phyloP scores from a whole-genome alignment of 179 eudicot species.

The Monotropa hypopitys region DNA sequence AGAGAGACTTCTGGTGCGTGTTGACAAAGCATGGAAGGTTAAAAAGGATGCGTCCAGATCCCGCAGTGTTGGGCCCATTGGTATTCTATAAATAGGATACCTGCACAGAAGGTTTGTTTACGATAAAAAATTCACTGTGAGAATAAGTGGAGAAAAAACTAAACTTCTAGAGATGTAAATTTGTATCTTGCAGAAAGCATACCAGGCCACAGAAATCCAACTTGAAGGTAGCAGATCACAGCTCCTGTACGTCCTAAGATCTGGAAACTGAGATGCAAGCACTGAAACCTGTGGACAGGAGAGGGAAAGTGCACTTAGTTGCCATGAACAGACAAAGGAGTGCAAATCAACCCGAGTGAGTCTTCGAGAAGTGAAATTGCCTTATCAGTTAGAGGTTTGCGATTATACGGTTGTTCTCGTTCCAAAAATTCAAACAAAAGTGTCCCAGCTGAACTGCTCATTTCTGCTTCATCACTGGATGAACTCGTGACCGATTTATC shows the following conservation, averaged over 20 bases:
- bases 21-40: constrained; percentile 73
- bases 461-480: constrained; percentile 52
- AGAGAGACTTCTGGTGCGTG: constrained; percentile 30
- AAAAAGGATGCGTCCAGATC: constrained; percentile 80
- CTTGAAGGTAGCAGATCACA: constrained; percentile 69
- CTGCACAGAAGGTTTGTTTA: constrained; percentile 21
- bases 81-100: constrained; percentile 96
- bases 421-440: constrained; percentile 61
- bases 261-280: constrained; percentile 51
- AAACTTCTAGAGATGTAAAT: constrained; percentile 2
- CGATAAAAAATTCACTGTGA: background rate
- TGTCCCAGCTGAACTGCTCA: constrained; percentile 29
- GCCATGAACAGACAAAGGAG: constrained; percentile 1
- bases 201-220: constrained; percentile 96
- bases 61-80: constrained; percentile 63
- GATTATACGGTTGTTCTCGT: constrained; percentile 43
- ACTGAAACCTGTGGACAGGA: constrained; percentile 37
- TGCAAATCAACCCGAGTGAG: background rate
- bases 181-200: constrained; percentile 10
- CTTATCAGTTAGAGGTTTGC: constrained; percentile 77
- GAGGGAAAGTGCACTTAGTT: background rate
- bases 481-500: constrained; percentile 33
- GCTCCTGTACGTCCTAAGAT: constrained; percentile 51
- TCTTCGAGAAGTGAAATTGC: constrained; percentile 20
- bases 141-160: background rate